A percentile compares a stretch with the other conserved stretches of the same genome.
These are phyloP conservation scores for Cyanidium caldarium DNA, from an alignment of 23 red algal genomes.

Conservation along the genomic window DNA sequence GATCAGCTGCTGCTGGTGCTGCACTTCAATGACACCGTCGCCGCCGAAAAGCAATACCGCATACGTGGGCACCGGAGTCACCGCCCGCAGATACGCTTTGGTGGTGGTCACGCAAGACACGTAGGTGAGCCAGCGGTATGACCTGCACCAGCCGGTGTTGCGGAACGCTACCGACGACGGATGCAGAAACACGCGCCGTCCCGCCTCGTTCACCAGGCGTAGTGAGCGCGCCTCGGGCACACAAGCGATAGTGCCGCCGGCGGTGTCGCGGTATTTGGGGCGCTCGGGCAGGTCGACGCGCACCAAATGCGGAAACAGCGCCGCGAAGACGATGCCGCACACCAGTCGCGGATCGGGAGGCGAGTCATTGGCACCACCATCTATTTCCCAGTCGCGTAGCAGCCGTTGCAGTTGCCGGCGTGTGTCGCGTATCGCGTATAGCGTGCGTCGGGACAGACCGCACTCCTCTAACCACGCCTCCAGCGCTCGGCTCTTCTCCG, in stretches of 20 bases:
- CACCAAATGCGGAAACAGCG: conserved; percentile 53
- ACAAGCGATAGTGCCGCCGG: conserved; percentile 24
- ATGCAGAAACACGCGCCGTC: conserved; percentile 28
- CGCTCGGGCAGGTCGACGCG: conserved; percentile 29
- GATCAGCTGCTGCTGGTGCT: conserved; percentile 38
- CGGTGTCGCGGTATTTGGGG: conserved; percentile 21
- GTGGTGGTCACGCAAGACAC: conserved; percentile 20
- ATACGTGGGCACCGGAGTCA: conserved; percentile 46
- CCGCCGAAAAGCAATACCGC: conserved; percentile 75
- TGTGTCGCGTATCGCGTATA: conserved; percentile 33
- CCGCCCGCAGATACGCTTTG: conserved; percentile 26
- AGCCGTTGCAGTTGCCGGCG: conserved; percentile 21
- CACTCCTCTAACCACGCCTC: conserved; percentile 19
- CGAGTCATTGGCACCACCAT: conserved; percentile 4
- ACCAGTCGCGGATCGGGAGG: conserved; percentile 11
- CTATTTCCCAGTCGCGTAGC: conserved; percentile 15
- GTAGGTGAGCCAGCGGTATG: background rate
- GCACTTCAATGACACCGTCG: conserved; percentile 27
- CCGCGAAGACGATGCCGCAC: conserved; percentile 43
- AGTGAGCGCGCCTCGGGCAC: conserved; percentile 19
- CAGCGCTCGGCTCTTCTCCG: too few relatives aligned
- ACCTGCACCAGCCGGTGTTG: background rate
- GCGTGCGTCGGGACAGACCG: conserved; percentile 30
- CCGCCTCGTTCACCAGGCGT: conserved; percentile 17
- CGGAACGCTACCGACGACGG: conserved; percentile 44